phyloP scores from a whole-genome alignment of 352 stramenopile genomes.

The Phytopythium kandeliae region DNA sequence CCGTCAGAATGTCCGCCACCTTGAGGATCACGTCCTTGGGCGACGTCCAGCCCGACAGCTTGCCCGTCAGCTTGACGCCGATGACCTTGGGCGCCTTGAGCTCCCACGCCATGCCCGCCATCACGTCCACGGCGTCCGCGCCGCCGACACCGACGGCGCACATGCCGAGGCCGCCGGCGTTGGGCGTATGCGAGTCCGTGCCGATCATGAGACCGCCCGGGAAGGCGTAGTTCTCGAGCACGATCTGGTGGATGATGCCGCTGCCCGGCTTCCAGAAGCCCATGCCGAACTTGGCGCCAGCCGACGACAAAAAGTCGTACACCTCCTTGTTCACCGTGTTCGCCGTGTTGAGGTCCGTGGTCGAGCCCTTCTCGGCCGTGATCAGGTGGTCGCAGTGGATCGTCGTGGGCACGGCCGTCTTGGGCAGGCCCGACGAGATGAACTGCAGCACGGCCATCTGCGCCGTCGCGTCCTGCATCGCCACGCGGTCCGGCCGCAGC shows the following conservation, averaged over 20 bases:
- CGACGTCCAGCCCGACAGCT: constrained; percentile 91
- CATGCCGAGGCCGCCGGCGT: constrained; percentile 92
- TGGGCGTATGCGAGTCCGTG: constrained; percentile 93
- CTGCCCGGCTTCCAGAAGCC: constrained; percentile 93
- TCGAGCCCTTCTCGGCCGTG: constrained; percentile 89
- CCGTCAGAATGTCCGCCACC: constrained; percentile 91
- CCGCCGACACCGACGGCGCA: constrained; percentile 91
- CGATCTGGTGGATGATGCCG: constrained; percentile 94
- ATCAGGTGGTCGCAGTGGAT: constrained; percentile 96
- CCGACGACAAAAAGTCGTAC: constrained; percentile 91
- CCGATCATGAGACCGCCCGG: constrained; percentile 93
- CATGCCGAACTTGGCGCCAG: constrained; percentile 92
- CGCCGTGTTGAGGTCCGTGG: constrained; percentile 81
- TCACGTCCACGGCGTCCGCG: constrained; percentile 91
- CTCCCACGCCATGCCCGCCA: constrained; percentile 93
- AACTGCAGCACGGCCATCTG: constrained; percentile 96
- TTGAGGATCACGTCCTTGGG: constrained; percentile 95
- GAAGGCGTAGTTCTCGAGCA: constrained; percentile 95
- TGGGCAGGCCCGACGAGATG: constrained; percentile 91
- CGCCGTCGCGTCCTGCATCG: constrained; percentile 93
- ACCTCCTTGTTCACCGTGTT: constrained; percentile 91
- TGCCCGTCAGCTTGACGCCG: constrained; percentile 91
- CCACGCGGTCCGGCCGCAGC: constrained; percentile 89
- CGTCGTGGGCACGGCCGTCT: constrained; percentile 90
- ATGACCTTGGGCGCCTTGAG: constrained; percentile 95